A percentile compares a stretch with the other conserved stretches of the same genome.
Evolutionary conservation across 768 basidiomycete genomes (phyloP).

Genomic region (Pulveroboletus sp.): DNA sequence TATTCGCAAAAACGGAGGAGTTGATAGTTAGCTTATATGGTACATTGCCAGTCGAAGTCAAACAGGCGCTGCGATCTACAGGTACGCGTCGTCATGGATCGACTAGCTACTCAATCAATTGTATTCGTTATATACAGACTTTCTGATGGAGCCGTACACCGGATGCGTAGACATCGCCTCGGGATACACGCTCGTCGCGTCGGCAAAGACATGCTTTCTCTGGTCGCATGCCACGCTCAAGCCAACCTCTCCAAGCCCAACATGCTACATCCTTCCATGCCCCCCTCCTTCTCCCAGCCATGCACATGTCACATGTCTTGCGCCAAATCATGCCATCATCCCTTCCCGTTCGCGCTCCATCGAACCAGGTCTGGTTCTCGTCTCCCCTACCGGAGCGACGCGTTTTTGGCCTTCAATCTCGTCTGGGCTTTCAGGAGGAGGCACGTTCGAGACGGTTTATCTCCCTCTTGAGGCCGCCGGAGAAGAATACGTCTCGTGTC

Average conservation of each 20-base stretch:
- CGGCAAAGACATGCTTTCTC: constrained; percentile 70
- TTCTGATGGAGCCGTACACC: constrained; percentile 59
- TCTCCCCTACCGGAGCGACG: constrained; percentile 64
- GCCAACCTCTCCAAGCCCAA: constrained; percentile 52
- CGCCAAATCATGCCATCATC: constrained; percentile 50
- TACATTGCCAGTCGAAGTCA: constrained; percentile 66
- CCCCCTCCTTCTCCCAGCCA: constrained; percentile 43
- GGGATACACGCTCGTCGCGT: constrained; percentile 70
- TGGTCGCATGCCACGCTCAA: constrained; percentile 77
- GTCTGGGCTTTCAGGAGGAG: constrained; percentile 76
- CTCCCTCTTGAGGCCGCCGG: constrained; percentile 40
- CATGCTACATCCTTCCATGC: constrained; percentile 79
- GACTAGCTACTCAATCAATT: not conserved
- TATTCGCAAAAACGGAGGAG: constrained; percentile 74
- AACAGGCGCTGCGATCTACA: constrained; percentile 62
- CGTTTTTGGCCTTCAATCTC: constrained; percentile 88
- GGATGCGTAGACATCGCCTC: constrained; percentile 69
- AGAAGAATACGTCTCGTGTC: constrained; percentile 59
- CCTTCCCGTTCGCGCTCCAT: constrained; percentile 47
- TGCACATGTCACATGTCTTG: constrained; percentile 48
- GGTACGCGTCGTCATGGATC: constrained; percentile 35
- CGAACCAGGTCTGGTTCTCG: constrained; percentile 84
- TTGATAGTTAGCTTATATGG: constrained; percentile 64
- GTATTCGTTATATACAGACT: constrained; percentile 45
- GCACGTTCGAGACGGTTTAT: constrained; percentile 49